Evolutionary conservation across 495 filamentous ascomycete species (phyloP), one percentile per base, ranked within the genome.

Genomic region (Penicillium coffeae): DNA sequence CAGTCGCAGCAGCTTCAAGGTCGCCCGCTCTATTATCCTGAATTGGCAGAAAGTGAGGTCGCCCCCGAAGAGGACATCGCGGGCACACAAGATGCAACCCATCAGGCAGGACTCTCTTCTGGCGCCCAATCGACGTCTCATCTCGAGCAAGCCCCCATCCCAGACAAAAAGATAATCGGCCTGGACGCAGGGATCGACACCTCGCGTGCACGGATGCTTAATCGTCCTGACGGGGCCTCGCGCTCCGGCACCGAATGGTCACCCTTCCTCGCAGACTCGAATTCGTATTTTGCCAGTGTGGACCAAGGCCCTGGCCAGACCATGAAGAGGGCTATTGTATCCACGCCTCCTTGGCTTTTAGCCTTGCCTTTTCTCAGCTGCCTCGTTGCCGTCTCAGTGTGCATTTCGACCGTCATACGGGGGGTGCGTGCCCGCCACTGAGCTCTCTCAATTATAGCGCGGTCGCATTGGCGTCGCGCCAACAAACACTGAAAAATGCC

Each of bases 161-260:
- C 43, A 8, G n/a, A 14, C 1, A 38, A 39, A 38, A 38, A 55
- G 27, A 47, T 55, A 47, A 48, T 52, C 27, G 34, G 40, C 13
- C 38, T 52, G 46, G 47, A 53, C 43, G 40, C 51, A 43, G 42
- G 21, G 55, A 58, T 61, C 51, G 55, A 43, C 51, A 40, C 20
- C 34, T n/a, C 36, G 20, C 50, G 42, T 44, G 50, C 39, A 50
- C 48, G 35, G 44, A 32, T 34, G 16, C 51, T 21, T 34, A 33
- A 25, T 32, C 15, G 21, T 41, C 52, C 46, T 42, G 34, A 40
- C 20, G 32, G 32, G 46, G 47, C n/a, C n/a, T n/a, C n/a, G n/a
- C n/a, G 45, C 34, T n/a, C n/a, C 19, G 19, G 34, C 44, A 12
- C 50, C 38, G 50, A 47, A 6, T 30, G 47, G 6, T 40, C 37